Evolutionary conservation across 257 asterid genomes (phyloP), one percentile per base, ranked within the genome.

Genomic region (Penstemon barbatus): DNA sequence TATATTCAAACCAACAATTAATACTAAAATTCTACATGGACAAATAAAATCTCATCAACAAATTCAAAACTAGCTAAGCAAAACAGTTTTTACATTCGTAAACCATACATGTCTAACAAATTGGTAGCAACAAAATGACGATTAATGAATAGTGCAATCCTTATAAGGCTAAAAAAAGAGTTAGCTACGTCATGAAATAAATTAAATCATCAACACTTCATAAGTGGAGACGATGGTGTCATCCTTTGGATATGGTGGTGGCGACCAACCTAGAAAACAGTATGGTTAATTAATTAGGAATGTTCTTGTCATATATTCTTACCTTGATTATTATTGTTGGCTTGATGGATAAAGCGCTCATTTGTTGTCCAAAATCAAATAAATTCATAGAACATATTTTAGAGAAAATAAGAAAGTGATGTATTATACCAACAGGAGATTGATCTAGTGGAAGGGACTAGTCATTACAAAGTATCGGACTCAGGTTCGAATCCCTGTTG

Each of bases 151-250:
- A 40, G 64, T 38, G 58, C 57, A 52, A 61, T 53, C 65, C 68
- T 36, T 56, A 49, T 58, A 25, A 25, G 54, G 54, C 54, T 49
- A 49, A 49, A 9, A 57, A 25, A 25, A 25, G 18, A 6, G 52
- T 45, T 9, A 38, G 40, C 18, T 39, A 57, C 44, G 13, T 54
- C 55, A 64, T 12, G 12, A 56, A 45, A 46, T 36, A 9, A 69
- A 54, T 25, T 25, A 0, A 25, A 25, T 25, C 33, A 25, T 57
- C 68, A 50, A 37, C 6, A 51, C 49, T 52, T 40, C 37, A 6
- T 68, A 3, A 76, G 74, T 79, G 75, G 77, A 65, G 59, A 41
- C 58, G 65, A 64, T 72, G 68, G 13, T 57, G 64, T 64, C 70
- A 62, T 75, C 71, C 56, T 63, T 39, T 41, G 12, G 62, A 42